A percentile compares a stretch with the other conserved stretches of the same genome.
phyloP scores from a whole-genome alignment of 345 rosid genomes.

The Aquilaria malaccensis region DNA sequence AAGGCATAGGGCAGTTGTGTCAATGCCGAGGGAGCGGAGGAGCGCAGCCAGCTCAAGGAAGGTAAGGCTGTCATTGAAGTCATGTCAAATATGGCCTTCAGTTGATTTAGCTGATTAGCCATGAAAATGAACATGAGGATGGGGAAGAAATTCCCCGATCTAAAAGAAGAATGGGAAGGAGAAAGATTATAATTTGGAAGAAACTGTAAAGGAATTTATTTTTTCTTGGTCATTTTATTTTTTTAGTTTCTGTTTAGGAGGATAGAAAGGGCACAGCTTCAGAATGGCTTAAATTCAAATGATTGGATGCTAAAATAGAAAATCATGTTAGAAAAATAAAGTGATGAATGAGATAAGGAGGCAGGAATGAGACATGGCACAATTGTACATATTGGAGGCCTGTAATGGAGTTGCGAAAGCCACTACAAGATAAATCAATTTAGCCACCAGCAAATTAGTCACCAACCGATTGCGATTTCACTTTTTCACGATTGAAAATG shows the following conservation, averaged over 20 bases:
- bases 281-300: constrained; percentile 14
- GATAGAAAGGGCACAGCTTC: constrained; percentile 13
- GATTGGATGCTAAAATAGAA: background rate
- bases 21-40: constrained; percentile 60
- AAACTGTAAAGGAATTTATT: background rate
- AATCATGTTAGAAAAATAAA: background rate
- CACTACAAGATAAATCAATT: no score
- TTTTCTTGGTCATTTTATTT: background rate
- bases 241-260: background rate
- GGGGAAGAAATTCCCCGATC: constrained; percentile 18
- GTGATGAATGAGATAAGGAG: no score
- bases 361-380: no score
- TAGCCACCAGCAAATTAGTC: no score
- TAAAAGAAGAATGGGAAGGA: background rate
- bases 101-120: constrained; percentile 58
- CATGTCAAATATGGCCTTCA: constrained; percentile 79
- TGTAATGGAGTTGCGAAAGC: no score
- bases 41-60: constrained; percentile 89
- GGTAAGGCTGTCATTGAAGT: constrained; percentile 71
- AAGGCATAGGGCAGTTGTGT: no score
- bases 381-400: no score
- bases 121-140: constrained; percentile 23
- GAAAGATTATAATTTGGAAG: background rate
- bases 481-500: no score
- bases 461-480: no score